Conservation (phyloP, 495 filamentous ascomycete species). For the Apodospora peruviana region DNA sequence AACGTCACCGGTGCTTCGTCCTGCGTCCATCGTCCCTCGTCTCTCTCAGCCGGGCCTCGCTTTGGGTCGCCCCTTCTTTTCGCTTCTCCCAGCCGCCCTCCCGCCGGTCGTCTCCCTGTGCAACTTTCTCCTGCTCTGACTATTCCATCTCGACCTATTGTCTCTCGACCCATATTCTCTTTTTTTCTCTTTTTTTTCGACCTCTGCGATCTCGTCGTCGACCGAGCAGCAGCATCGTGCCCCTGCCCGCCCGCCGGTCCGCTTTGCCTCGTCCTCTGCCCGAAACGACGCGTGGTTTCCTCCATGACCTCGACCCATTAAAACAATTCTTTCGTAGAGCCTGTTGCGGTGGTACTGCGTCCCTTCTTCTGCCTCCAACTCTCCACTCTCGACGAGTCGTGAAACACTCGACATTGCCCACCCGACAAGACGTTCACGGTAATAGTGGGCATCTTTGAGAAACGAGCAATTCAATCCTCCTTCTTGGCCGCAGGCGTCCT, state of each 20-base stretch:
- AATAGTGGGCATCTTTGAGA: slow-evolving; percentile 43
- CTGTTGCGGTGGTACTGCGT: slow-evolving; percentile 24
- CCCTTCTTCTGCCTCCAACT: slow-evolving; percentile 12
- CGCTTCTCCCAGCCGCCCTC: slow-evolving; percentile 12
- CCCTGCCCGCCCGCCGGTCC: background rate
- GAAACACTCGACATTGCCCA: slow-evolving; percentile 18
- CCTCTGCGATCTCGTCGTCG: background rate
- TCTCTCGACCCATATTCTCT: too few species aligned
- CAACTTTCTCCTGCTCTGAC: slow-evolving; percentile 8
- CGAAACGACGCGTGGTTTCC: slow-evolving; percentile 6
- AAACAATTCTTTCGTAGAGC: slow-evolving; percentile 19
- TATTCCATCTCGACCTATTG: slow-evolving; percentile 7
- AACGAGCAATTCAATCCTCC: slow-evolving; percentile 21
- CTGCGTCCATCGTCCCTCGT: background rate
- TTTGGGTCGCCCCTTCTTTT: slow-evolving; percentile 22
- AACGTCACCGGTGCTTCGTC: slow-evolving; percentile 7
- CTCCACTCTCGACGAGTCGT: slow-evolving; percentile 15
- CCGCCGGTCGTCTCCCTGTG: slow-evolving; percentile 6
- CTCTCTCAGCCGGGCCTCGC: slow-evolving; percentile 7
- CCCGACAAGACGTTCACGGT: slow-evolving; percentile 38
- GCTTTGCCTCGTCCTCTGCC: background rate
- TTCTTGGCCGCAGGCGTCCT: slow-evolving; percentile 52
- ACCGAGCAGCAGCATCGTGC: too few species aligned
- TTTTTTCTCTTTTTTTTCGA: too few species aligned
- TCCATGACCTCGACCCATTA: slow-evolving; percentile 26